Conservation (phyloP, 148 eudicot genomes). For the Chenopodium formosanum region DNA sequence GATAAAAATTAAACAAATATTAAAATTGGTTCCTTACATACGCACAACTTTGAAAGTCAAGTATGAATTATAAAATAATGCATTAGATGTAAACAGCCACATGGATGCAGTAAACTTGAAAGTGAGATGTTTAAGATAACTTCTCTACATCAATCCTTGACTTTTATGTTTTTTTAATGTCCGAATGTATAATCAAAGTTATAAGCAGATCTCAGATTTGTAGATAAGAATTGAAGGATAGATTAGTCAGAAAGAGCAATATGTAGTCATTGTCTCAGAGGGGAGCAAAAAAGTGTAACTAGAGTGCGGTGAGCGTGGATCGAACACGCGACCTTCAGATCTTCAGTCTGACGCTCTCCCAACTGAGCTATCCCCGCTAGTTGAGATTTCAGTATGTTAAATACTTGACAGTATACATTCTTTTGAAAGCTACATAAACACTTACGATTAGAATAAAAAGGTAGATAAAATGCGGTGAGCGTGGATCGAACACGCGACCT, state of each 20-base stretch:
- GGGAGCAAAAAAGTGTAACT: background rate
- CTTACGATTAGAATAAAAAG: background rate
- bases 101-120: background rate
- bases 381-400: constrained; percentile 47
- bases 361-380: constrained; percentile 53
- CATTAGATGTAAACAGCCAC: background rate
- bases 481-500: constrained; percentile 99
- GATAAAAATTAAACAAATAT: no score
- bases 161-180: background rate
- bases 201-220: background rate
- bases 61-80: background rate
- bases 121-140: background rate
- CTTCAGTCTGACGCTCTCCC: constrained; percentile 59
- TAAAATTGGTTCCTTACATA: background rate
- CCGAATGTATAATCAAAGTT: background rate
- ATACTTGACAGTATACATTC: no score
- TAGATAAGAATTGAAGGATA: background rate
- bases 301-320: constrained; percentile 74
- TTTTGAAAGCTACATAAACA: no score
- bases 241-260: background rate
- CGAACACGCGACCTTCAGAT: constrained; percentile 91
- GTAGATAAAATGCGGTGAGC: constrained; percentile 42
- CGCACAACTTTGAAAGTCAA: background rate
- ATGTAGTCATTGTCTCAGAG: background rate
- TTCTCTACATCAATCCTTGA: background rate